Conservation (phyloP, 306 rosid genomes). For the Cicer chorassanicum region DNA sequence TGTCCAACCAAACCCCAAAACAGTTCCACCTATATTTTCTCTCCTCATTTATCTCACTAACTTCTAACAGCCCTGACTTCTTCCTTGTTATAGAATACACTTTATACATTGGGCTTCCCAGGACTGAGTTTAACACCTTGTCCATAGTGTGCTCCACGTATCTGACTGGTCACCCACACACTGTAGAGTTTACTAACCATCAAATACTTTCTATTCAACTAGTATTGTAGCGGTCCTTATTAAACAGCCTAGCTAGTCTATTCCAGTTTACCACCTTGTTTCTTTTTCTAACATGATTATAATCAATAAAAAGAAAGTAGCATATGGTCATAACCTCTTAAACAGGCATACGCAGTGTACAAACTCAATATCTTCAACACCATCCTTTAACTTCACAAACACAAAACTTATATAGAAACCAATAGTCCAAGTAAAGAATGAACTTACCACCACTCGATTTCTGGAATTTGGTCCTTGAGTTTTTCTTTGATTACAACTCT, state of each 20-base stretch:
- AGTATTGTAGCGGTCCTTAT: slow-evolving; percentile 1
- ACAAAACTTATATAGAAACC: background rate
- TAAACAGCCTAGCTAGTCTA: background rate
- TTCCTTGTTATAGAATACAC: background rate
- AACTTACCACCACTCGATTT: slow-evolving; percentile 96
- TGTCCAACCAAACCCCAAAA: background rate
- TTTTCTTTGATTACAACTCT: slow-evolving; percentile 84
- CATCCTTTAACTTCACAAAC: slow-evolving; percentile 17
- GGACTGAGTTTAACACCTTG: background rate
- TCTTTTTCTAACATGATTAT: background rate
- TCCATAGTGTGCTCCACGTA: slow-evolving; percentile 11
- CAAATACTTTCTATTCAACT: slow-evolving; percentile 17
- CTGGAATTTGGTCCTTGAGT: slow-evolving; percentile 86
- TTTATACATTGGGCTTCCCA: background rate
- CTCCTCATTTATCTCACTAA: background rate
- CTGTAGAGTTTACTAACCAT: too few species aligned
- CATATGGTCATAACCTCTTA: background rate
- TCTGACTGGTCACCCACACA: background rate
- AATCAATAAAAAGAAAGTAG: slow-evolving; percentile 17
- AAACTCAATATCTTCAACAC: background rate
- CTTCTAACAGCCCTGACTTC: background rate
- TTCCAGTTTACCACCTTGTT: slow-evolving; percentile 5
- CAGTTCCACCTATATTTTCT: background rate
- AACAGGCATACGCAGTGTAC: background rate
- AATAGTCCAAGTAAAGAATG: slow-evolving; percentile 27